Base-by-base conservation (phyloP, 179 eudicot species). In the Heliamphora pulchella region DNA sequence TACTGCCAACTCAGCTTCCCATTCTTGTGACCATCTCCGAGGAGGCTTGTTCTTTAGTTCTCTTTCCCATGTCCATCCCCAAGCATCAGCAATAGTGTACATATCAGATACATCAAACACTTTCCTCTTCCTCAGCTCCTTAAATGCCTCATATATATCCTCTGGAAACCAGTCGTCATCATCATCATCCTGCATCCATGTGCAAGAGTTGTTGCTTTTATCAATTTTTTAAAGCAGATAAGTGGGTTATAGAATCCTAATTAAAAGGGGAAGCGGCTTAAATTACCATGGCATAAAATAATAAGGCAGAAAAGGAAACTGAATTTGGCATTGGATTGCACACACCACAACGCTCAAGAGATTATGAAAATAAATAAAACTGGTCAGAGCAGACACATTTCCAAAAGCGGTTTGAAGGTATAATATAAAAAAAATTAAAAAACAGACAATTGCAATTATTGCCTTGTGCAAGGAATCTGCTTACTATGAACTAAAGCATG, bases 61-160 rank as follows among this genome's bases (percentile, higher is more conserved):
- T 85, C 78, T 91, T 78, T 96, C 99, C 99, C 99, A 96, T 76
- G 94, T 94, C 99, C 99, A 96, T 47, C 98, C 96, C 99, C 99
- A 96, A 78, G 86, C 99, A 88, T 96, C 99, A 77, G 98, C 96
- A 83, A 96, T 83, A 18, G 98, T 96, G 77, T 96, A 96, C 96
- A 96, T 96, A 77, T 96, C 98, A 76, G 92, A 87, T 71, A 89
- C 98, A 83, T 94, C 90, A 82, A 94, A 96, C 5, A 91, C 87
- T 80, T 58, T 88, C 77, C 99, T 87, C 44, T 87, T 64, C 78
- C 97, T 89, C 80, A 96, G 66, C 89, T 96, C 99, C 86, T 92
- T 85, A 74, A 92, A 85, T 59, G 98, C 99, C 89, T 89, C 97
- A 2, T 87, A 80, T 79, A 88, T 71, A 87, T 96, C 98, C 76